These are phyloP conservation scores for Omphalotus olearius DNA, from an alignment of 1,284 basidiomycete species.

Conservation along the genomic window DNA sequence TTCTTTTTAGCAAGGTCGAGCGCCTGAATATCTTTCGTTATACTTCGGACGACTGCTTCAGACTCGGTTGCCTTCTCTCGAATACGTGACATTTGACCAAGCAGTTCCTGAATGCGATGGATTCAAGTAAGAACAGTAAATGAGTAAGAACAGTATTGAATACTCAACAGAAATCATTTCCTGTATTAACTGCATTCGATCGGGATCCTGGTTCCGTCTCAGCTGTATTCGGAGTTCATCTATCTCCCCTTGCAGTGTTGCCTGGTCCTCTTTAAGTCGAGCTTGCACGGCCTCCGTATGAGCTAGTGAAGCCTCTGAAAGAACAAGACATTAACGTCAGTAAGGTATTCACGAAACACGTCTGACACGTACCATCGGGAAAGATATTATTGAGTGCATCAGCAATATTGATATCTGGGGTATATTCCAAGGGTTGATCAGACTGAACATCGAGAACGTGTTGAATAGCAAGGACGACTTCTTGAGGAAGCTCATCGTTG, in stretches of 20 bases:
- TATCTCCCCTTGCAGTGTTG: slow-evolving; percentile 70
- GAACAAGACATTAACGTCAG: too few species aligned
- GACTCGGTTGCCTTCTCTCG: slow-evolving; percentile 94
- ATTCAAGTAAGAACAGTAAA: neutral
- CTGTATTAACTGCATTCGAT: slow-evolving; percentile 84
- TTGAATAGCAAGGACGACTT: slow-evolving; percentile 65
- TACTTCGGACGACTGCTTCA: slow-evolving; percentile 91
- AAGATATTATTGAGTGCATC: slow-evolving; percentile 69
- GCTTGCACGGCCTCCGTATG: slow-evolving; percentile 61
- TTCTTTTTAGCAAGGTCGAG: slow-evolving; percentile 96
- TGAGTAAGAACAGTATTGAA: neutral
- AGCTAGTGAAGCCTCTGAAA: slow-evolving; percentile 61
- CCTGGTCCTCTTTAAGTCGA: slow-evolving; percentile 56
- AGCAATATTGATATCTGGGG: slow-evolving; percentile 49
- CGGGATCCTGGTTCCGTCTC: slow-evolving; percentile 74
- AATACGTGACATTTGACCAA: slow-evolving; percentile 91
- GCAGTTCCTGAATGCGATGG: slow-evolving; percentile 61
- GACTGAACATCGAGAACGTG: slow-evolving; percentile 55
- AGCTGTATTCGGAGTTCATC: slow-evolving; percentile 64
- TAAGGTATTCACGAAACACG: neutral
- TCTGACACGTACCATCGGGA: slow-evolving; percentile 58
- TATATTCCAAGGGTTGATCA: slow-evolving; percentile 51
- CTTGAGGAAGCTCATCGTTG: slow-evolving; percentile 52
- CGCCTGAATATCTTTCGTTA: slow-evolving; percentile 95
- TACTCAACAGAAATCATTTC: slow-evolving; percentile 82